Base-by-base conservation (phyloP, 129 eudicot genomes). In the Escallonia rubra region DNA sequence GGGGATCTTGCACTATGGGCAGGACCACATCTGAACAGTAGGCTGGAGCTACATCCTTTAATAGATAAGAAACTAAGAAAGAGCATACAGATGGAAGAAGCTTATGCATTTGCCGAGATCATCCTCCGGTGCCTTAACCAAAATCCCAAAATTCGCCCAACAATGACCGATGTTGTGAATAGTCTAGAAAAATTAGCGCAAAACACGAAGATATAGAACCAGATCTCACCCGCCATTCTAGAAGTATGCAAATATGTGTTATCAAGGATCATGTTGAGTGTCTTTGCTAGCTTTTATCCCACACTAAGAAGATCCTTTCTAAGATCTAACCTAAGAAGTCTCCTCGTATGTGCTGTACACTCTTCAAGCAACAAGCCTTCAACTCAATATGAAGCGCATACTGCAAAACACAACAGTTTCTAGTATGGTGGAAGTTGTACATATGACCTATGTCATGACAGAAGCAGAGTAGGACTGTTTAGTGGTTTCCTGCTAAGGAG, bases 1-100 rank as follows among this genome's bases (percentile, higher is more conserved):
- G 74, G 41, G 9, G 86, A 81, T 68, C 70, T 72, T 41, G 70
- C 81, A 9, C 23, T 43, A 41, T 81, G 86, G 86, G 82, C 79
- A 43, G 59, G 51, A 77, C 86, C 79, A 12, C 77, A 72, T 69
- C 82, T 81, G 8, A 47, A 4, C 59, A 63, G 74, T 46, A 73
- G 52, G 50, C 65, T 34, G 12, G 57, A 59, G 10, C 38, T 81
- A 48, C 70, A 69, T 55, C 9, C 60, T 43, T 50, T 76, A 49
- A 73, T 73, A 23, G 82, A 81, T 73, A 81, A 61, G 74, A 81
- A 79, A 80, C 58, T 81, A 3, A 15, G 50, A 7, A 59, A 61
- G 51, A 66, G 70, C 3, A 16, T 81, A 10, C 53, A 48, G 8
- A 70, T 63, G 43, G 78, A 77, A 47, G 79, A 72, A 43, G 79